Conservation (phyloP, 192 early-diverging fungal genomes). For the Lunasporangiospora selenospora region DNA sequence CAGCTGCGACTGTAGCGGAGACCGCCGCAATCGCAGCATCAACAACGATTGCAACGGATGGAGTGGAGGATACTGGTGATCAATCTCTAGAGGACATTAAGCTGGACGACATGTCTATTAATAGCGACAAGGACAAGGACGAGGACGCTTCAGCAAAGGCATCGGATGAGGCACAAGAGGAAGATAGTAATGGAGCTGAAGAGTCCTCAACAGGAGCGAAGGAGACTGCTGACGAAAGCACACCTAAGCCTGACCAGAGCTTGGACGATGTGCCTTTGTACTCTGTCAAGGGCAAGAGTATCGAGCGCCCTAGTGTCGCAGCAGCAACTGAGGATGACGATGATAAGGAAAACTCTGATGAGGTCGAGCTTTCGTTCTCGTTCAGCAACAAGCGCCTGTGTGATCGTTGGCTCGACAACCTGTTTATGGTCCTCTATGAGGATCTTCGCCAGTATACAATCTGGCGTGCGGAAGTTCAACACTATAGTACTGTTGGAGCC, state of each 20-base stretch:
- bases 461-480: conserved; percentile 87
- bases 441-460: conserved; percentile 93
- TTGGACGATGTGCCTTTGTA: conserved; percentile 24
- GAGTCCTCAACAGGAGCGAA: conserved; percentile 6
- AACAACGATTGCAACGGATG: conserved; percentile 11
- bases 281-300: conserved; percentile 47
- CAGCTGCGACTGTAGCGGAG: conserved; percentile 3
- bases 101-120: conserved; percentile 33
- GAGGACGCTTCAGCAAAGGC: conserved; percentile 40
- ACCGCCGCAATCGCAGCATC: no score
- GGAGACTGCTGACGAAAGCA: conserved; percentile 5
- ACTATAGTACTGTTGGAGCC: conserved; percentile 75
- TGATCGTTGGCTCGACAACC: conserved; percentile 99
- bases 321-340: conserved; percentile 29
- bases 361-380: conserved; percentile 65
- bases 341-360: conserved; percentile 34
- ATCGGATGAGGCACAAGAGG: conserved; percentile 49
- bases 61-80: conserved; percentile 23
- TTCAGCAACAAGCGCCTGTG: conserved; percentile 97
- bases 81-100: conserved; percentile 43
- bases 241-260: neutral
- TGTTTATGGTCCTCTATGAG: conserved; percentile 99
- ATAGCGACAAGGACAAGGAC: conserved; percentile 30
- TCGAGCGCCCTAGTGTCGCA: conserved; percentile 56
- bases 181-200: conserved; percentile 27